Evolutionary conservation across 176 grass and related monocot species (phyloP).

Genomic region (Oryza officinalis): DNA sequence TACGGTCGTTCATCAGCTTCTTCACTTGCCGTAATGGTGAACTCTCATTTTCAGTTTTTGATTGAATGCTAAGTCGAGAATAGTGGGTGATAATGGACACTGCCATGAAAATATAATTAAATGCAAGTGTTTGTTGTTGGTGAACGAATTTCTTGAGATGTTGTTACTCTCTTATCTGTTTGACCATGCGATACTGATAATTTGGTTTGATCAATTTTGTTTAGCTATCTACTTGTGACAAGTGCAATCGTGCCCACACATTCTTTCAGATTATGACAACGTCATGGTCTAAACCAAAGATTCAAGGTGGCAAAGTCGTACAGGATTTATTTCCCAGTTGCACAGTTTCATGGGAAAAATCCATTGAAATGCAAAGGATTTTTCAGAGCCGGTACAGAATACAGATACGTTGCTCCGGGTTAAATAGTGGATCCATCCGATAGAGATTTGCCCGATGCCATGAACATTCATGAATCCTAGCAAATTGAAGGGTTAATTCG

Average conservation of each 20-base stretch:
- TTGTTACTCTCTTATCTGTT: not conserved
- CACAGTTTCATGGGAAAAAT: not conserved
- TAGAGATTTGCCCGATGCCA: not conserved
- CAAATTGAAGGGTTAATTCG: not conserved
- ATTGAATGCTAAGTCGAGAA: not conserved
- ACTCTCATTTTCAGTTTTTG: not conserved
- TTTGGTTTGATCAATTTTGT: too few relatives aligned
- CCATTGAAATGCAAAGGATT: not conserved
- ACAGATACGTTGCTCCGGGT: not conserved
- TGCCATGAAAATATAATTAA: not conserved
- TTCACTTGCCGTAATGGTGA: not conserved
- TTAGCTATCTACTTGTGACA: not conserved
- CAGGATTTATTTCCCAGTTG: not conserved
- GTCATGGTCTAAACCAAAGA: not conserved
- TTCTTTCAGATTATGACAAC: not conserved
- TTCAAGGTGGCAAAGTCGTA: not conserved
- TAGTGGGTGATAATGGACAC: not conserved
- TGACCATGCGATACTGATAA: not conserved
- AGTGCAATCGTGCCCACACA: not conserved
- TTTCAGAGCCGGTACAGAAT: not conserved
- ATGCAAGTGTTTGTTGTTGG: not conserved
- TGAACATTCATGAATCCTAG: not conserved
- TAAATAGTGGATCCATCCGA: not conserved
- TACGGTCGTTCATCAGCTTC: not conserved
- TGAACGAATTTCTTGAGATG: not conserved